Evolutionary conservation across 805 yeast genomes (phyloP).

Genomic region (Dipodascus albidus): DNA sequence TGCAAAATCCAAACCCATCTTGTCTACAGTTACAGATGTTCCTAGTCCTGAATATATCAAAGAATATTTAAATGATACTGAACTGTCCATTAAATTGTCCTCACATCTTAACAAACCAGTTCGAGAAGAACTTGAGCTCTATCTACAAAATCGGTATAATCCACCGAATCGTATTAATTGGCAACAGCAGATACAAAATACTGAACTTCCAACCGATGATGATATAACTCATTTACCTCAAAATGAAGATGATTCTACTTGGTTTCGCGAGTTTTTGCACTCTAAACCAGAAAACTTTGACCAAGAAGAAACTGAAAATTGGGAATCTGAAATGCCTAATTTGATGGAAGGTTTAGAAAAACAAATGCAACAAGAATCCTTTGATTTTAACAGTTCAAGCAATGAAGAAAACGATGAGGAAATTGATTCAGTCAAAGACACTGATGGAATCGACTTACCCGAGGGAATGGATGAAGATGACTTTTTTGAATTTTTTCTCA

Average conservation of each 20-base stretch:
- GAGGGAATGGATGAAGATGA: constrained; percentile 49
- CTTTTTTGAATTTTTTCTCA: constrained; percentile 51
- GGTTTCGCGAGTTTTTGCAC: background rate
- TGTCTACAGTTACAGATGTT: background rate
- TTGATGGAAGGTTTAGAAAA: background rate
- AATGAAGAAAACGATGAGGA: too few species aligned
- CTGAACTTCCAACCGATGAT: background rate
- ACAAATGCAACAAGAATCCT: too few species aligned
- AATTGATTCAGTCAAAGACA: too few species aligned
- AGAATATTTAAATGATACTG: background rate
- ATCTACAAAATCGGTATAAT: background rate
- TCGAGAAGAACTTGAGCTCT: background rate
- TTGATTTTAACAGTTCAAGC: too few species aligned
- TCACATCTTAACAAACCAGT: background rate
- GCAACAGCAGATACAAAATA: background rate
- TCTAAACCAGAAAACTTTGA: background rate
- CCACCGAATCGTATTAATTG: background rate
- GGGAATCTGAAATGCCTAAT: background rate
- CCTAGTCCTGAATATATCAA: background rate
- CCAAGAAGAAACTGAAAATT: background rate
- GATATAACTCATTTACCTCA: background rate
- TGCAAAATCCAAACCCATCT: background rate
- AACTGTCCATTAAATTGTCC: background rate
- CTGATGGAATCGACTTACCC: background rate
- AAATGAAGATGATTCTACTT: background rate